A percentile compares a stretch with the other conserved stretches of the same genome.
phyloP scores from a whole-genome alignment of 129 eudicot genomes.

The Logfia minima region DNA sequence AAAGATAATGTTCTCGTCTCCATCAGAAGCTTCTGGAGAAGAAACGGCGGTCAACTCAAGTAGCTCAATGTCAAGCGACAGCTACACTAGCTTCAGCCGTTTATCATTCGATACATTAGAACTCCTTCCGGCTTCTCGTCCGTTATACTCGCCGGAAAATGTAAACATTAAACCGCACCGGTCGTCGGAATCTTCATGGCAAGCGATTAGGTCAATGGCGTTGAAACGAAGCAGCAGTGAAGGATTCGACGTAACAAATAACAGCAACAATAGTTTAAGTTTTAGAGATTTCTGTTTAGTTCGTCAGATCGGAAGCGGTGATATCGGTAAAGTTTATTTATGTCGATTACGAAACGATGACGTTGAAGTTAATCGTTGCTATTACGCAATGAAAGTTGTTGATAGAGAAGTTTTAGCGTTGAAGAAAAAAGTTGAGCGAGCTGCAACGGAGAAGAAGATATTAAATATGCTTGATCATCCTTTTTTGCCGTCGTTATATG shows the following conservation, averaged over 20 bases:
- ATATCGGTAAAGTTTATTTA: slow-evolving; percentile 78
- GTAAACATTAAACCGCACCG: slow-evolving; percentile 63
- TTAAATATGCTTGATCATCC: slow-evolving; percentile 89
- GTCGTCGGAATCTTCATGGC: slow-evolving; percentile 73
- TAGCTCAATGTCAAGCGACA: slow-evolving; percentile 60
- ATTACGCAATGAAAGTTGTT: slow-evolving; percentile 90
- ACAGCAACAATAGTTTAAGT: slow-evolving; percentile 33
- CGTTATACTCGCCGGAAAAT: slow-evolving; percentile 47
- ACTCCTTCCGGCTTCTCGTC: slow-evolving; percentile 26
- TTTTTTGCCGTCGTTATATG: slow-evolving; percentile 71
- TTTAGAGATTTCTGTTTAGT: slow-evolving; percentile 74
- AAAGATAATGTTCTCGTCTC: slow-evolving; percentile 34
- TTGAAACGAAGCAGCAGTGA: slow-evolving; percentile 26
- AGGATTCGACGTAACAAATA: slow-evolving; percentile 26
- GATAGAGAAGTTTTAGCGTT: slow-evolving; percentile 59
- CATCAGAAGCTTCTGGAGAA: slow-evolving; percentile 40
- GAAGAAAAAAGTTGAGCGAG: slow-evolving; percentile 74
- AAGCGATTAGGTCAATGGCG: slow-evolving; percentile 47
- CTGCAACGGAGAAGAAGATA: slow-evolving; percentile 78
- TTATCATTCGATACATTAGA: slow-evolving; percentile 61
- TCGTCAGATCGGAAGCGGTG: slow-evolving; percentile 90
- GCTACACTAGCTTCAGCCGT: slow-evolving; percentile 67
- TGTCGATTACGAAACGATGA: slow-evolving; percentile 56
- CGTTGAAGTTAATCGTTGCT: slow-evolving; percentile 26
- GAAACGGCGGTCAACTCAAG: slow-evolving; percentile 38